phyloP scores from a whole-genome alignment of 768 basidiomycete species.

The Phaeolepiota aurea region DNA sequence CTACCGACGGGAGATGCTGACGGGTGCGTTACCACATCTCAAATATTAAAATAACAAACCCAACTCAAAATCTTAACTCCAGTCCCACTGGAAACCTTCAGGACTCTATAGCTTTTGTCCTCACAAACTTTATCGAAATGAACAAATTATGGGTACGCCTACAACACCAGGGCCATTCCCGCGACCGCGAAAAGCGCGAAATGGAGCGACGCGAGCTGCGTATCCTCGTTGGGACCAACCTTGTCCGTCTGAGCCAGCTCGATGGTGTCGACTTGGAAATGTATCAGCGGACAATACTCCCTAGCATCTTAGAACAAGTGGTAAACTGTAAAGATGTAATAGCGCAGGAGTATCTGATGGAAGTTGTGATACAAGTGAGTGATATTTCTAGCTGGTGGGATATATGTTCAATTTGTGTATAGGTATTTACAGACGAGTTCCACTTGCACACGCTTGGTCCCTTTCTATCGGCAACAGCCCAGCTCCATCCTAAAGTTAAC shows the following conservation, averaged over 20 bases:
- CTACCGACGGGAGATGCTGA: conserved; percentile 80
- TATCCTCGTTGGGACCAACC: conserved; percentile 95
- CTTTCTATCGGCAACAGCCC: conserved; percentile 93
- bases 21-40: conserved; percentile 46
- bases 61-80: background rate
- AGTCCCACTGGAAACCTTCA: conserved; percentile 86
- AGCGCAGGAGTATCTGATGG: conserved; percentile 98
- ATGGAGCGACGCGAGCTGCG: conserved; percentile 91
- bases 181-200: conserved; percentile 96
- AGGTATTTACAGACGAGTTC: conserved; percentile 99
- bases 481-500: conserved; percentile 95
- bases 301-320: conserved; percentile 92
- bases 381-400: background rate
- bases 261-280: conserved; percentile 95
- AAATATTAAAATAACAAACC: conserved; percentile 4
- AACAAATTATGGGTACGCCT: conserved; percentile 99
- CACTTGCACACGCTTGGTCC: conserved; percentile 93
- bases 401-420: conserved; percentile 4
- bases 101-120: conserved; percentile 91
- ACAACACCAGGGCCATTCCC: conserved; percentile 95
- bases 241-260: conserved; percentile 89
- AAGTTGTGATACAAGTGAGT: conserved; percentile 93
- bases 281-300: conserved; percentile 81
- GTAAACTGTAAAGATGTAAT: conserved; percentile 98
- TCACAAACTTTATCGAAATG: conserved; percentile 99